Conservation (phyloP, 208 protist genomes). For the Trypanosoma rangeli region DNA sequence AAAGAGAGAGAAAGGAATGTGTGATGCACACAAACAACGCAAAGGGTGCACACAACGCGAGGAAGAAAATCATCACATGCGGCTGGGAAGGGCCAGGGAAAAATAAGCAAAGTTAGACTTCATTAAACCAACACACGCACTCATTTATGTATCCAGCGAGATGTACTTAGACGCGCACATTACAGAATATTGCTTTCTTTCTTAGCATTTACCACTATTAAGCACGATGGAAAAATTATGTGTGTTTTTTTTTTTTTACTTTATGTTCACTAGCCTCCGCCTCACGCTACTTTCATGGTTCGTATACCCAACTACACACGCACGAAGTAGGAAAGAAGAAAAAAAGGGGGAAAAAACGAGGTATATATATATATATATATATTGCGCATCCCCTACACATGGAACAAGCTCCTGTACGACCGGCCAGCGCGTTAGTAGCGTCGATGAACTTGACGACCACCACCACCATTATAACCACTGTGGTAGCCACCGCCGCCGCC, state of each 20-base stretch:
- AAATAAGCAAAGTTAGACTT: neutral
- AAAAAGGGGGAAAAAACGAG: neutral
- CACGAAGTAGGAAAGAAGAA: neutral
- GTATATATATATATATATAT: too few species aligned
- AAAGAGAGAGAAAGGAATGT: neutral
- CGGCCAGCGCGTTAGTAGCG: neutral
- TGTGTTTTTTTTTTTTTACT: neutral
- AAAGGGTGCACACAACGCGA: neutral
- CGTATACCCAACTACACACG: neutral
- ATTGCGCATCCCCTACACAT: too few species aligned
- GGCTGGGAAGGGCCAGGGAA: too few species aligned
- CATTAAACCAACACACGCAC: neutral
- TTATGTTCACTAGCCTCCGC: neutral
- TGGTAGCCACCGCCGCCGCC: constrained; percentile 20
- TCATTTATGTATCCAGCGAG: neutral
- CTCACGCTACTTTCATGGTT: neutral
- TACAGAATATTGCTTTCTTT: neutral
- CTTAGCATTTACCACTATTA: neutral
- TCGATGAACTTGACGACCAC: neutral
- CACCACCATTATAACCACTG: constrained; percentile 24
- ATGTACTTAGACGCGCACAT: neutral
- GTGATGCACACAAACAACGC: neutral
- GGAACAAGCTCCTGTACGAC: neutral
- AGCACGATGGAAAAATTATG: too few species aligned
- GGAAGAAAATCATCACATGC: neutral